A percentile compares a stretch with the other conserved stretches of the same genome.
Conservation (phyloP, 1,139 yeast genomes). For the Hansenula sp. region DNA sequence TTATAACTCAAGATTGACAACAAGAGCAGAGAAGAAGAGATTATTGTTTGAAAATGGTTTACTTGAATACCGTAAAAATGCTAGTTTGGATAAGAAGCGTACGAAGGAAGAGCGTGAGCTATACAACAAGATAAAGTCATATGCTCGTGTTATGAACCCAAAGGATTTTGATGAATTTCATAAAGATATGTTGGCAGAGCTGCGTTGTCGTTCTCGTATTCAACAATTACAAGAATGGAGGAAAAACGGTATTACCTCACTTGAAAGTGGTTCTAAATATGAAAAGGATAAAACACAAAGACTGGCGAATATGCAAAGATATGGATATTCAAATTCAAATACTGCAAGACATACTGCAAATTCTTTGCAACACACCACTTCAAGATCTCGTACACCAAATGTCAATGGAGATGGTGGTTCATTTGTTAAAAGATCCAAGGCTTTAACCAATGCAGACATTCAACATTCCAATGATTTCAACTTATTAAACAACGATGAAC, state of each 20-base stretch:
- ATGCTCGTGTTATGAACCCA: slow-evolving; percentile 75
- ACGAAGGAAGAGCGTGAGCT: slow-evolving; percentile 88
- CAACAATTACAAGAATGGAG: slow-evolving; percentile 94
- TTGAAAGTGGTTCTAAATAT: slow-evolving; percentile 80
- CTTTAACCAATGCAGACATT: slow-evolving; percentile 49
- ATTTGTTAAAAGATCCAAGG: slow-evolving; percentile 35
- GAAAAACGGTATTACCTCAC: slow-evolving; percentile 76
- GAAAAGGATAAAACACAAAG: slow-evolving; percentile 81
- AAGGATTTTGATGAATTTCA: slow-evolving; percentile 75
- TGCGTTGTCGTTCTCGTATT: slow-evolving; percentile 75
- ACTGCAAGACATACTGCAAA: slow-evolving; percentile 25
- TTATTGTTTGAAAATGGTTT: slow-evolving; percentile 70
- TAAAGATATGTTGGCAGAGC: slow-evolving; percentile 70
- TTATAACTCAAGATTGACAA: slow-evolving; percentile 82
- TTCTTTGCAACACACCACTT: slow-evolving; percentile 19
- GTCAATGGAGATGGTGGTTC: slow-evolving; percentile 20
- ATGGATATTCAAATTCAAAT: slow-evolving; percentile 33
- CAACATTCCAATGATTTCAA: slow-evolving; percentile 83
- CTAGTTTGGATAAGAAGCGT: slow-evolving; percentile 63
- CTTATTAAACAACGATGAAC: slow-evolving; percentile 80
- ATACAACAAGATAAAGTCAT: slow-evolving; percentile 70
- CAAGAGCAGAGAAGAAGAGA: slow-evolving; percentile 91
- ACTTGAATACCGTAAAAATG: slow-evolving; percentile 72
- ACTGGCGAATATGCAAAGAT: slow-evolving; percentile 55
- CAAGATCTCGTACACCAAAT: slow-evolving; percentile 17